Conservation (phyloP, 805 yeast genomes). For the Metschnikowia lachancei region DNA sequence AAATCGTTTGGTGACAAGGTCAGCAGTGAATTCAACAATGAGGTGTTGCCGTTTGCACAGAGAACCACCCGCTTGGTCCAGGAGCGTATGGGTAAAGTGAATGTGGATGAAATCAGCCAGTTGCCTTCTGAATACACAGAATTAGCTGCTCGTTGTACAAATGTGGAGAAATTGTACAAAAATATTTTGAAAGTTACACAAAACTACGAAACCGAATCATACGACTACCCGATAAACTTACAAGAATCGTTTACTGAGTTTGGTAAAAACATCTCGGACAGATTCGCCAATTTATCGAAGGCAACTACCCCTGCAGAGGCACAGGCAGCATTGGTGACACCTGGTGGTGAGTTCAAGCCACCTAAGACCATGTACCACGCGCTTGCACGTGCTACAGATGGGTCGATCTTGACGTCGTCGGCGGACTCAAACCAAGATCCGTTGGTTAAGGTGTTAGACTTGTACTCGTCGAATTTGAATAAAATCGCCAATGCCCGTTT, state of each 20-base stretch:
- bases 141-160: constrained; percentile 39
- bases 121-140: constrained; percentile 76
- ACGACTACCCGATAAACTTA: constrained; percentile 77
- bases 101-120: constrained; percentile 65
- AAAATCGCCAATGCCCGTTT: constrained; percentile 79
- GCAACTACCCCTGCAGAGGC: constrained; percentile 82
- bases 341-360: constrained; percentile 45
- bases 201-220: constrained; percentile 70
- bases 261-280: constrained; percentile 60
- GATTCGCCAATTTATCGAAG: constrained; percentile 64
- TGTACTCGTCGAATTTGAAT: constrained; percentile 66
- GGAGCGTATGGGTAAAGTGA: constrained; percentile 72
- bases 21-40: constrained; percentile 54
- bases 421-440: constrained; percentile 44
- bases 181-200: constrained; percentile 43
- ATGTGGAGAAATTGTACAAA: constrained; percentile 40
- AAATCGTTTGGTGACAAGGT: constrained; percentile 42
- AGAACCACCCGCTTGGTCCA: constrained; percentile 77
- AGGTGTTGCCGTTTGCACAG: constrained; percentile 63
- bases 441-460: constrained; percentile 59
- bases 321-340: constrained; percentile 59
- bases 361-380: constrained; percentile 87
- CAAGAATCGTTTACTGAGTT: constrained; percentile 74
- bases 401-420: constrained; percentile 42
- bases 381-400: constrained; percentile 69